Conservation (phyloP, 108 stramenopile genomes). For the Discostella pseudostelligera region DNA sequence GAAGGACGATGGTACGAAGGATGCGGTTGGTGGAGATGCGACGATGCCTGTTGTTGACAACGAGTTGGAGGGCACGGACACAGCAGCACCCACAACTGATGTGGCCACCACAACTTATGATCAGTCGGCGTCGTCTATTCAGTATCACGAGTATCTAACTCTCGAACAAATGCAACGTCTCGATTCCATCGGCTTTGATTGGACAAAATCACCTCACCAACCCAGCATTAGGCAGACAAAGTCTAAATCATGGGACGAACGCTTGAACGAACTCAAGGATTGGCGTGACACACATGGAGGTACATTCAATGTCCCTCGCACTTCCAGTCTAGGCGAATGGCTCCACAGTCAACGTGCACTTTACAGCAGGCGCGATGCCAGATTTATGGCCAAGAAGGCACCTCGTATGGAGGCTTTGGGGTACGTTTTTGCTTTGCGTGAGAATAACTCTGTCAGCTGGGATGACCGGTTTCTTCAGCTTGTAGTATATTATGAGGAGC, state of each 20-base stretch:
- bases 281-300: not conserved
- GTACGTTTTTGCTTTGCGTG: not conserved
- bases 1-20: not conserved
- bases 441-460: conserved; percentile 16
- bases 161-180: conserved; percentile 14
- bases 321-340: conserved; percentile 12
- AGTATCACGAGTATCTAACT: conserved; percentile 1
- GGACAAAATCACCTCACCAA: not conserved
- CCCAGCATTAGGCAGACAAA: not conserved
- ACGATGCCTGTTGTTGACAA: not conserved
- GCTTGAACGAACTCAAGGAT: not conserved
- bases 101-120: not conserved
- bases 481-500: not conserved
- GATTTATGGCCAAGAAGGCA: conserved; percentile 11
- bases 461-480: conserved; percentile 28
- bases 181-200: conserved; percentile 9
- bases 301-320: conserved; percentile 12
- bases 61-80: not conserved
- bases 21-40: not conserved
- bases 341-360: conserved; percentile 18
- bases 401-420: conserved; percentile 13
- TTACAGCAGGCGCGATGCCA: conserved; percentile 15
- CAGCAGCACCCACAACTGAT: not conserved
- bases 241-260: conserved; percentile 7
- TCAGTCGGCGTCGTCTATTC: not conserved